Percentiles rank a stretch among this genome's conserved stretches.
These are phyloP conservation scores for Myriosclerotinia scirpicola DNA, from an alignment of 2,329 filamentous ascomycete species.

Conservation along the genomic window DNA sequence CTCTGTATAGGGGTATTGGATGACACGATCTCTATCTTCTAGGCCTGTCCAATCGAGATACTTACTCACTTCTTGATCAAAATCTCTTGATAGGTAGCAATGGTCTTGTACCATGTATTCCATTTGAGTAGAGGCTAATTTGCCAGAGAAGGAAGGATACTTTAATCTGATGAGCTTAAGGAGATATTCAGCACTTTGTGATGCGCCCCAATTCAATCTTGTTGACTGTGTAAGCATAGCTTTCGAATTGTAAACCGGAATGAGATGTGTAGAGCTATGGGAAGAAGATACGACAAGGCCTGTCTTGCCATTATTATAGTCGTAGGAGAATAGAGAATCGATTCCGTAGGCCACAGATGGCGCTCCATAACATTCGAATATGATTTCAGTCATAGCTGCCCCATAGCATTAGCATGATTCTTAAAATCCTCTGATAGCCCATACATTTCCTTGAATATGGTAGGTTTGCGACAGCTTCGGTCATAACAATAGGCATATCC, in stretches of 20 bases:
- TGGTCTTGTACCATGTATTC: conserved; percentile 86
- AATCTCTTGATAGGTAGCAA: conserved; percentile 84
- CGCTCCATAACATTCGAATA: conserved; percentile 93
- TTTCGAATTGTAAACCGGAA: conserved; percentile 86
- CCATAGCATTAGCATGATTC: conserved; percentile 37
- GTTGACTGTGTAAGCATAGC: conserved; percentile 82
- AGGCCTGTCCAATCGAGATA: conserved; percentile 91
- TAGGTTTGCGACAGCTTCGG: conserved; percentile 89
- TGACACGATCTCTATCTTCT: conserved; percentile 82
- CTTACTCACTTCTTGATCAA: conserved; percentile 70
- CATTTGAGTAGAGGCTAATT: conserved; percentile 81
- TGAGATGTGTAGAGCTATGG: conserved; percentile 90
- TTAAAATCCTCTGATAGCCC: conserved; percentile 39
- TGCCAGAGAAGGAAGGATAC: conserved; percentile 85
- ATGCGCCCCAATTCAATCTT: conserved; percentile 91
- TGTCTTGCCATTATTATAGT: conserved; percentile 78
- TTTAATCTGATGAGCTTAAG: conserved; percentile 87
- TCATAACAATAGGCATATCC: conserved; percentile 89
- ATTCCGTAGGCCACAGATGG: conserved; percentile 92
- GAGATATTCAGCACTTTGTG: conserved; percentile 86
- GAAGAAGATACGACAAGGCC: conserved; percentile 90
- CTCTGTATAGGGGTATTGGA: conserved; percentile 93
- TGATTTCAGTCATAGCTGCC: conserved; percentile 90
- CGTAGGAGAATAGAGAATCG: conserved; percentile 94
- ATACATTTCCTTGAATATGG: conserved; percentile 84